Evolutionary conservation across 768 basidiomycete genomes (phyloP).

Genomic region (Cystofilobasidium ferigula): DNA sequence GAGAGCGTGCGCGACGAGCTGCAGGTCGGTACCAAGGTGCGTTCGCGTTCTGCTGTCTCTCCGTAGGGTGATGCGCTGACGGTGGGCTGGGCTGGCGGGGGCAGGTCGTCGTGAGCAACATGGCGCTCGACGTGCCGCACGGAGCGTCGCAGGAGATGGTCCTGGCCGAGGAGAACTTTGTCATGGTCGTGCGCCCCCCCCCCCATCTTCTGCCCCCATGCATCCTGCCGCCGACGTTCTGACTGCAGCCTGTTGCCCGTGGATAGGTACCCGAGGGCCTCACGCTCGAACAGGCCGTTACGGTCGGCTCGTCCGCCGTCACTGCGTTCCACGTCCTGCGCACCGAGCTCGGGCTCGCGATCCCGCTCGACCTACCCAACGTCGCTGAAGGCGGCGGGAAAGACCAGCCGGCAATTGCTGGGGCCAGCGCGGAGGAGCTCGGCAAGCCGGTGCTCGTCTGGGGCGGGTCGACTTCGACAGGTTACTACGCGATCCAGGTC

Average conservation of each 20-base stretch:
- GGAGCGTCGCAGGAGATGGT: neutral
- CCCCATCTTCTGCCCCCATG: neutral
- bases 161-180: neutral
- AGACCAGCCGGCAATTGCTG: neutral
- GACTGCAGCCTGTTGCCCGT: neutral
- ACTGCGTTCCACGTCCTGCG: neutral
- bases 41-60: neutral
- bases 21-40: neutral
- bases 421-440: neutral
- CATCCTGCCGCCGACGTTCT: neutral
- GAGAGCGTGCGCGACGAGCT: neutral
- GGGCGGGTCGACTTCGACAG: neutral
- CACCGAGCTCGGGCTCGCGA: neutral
- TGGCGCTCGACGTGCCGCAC: neutral
- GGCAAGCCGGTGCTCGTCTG: neutral
- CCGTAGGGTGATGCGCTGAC: neutral
- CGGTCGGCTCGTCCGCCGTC: neutral
- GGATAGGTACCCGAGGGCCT: neutral
- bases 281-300: neutral
- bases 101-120: slow-evolving; percentile 1
- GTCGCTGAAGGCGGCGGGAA: no score
- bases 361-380: neutral
- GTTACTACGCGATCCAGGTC: slow-evolving; percentile 1
- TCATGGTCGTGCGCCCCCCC: neutral
- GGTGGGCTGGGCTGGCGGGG: no score